Evolutionary conservation across 2,329 filamentous ascomycete species (phyloP).

Genomic region (Sclerotiophoma versabilis): DNA sequence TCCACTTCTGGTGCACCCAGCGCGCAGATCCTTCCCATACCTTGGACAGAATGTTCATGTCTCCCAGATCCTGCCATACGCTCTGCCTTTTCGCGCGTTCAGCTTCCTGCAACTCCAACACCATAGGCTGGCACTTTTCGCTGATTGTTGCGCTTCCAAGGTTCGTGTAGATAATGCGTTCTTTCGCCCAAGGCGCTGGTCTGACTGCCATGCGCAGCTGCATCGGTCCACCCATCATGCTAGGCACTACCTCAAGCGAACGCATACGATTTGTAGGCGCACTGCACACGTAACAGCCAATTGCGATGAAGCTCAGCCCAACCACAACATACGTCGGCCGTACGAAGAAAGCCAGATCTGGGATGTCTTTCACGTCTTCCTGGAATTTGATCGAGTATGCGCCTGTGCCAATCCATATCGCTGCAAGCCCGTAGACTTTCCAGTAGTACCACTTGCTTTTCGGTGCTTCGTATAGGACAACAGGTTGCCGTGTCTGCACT

Average conservation of each 20-base stretch:
- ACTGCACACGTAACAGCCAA: constrained; percentile 42
- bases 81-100: constrained; percentile 37
- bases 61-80: constrained; percentile 36
- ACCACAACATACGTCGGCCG: constrained; percentile 45
- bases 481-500: constrained; percentile 37
- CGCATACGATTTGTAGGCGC: constrained; percentile 41
- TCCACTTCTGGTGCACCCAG: constrained; percentile 47
- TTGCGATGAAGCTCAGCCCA: constrained; percentile 35
- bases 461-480: constrained; percentile 45
- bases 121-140: constrained; percentile 44
- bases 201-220: constrained; percentile 41
- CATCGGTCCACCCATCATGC: constrained; percentile 35
- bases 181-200: constrained; percentile 34
- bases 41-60: constrained; percentile 30
- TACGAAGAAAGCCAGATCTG: constrained; percentile 42
- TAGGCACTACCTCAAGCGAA: constrained; percentile 42
- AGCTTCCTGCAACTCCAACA: constrained; percentile 40
- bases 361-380: constrained; percentile 38
- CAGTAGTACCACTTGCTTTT: constrained; percentile 35
- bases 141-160: constrained; percentile 39
- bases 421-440: constrained; percentile 39
- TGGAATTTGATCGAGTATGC: constrained; percentile 42
- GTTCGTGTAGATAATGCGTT: constrained; percentile 38
- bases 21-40: constrained; percentile 40
- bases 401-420: constrained; percentile 34